Base-by-base conservation (phyloP, 345 rosid species). In the Isatis tinctoria region DNA sequence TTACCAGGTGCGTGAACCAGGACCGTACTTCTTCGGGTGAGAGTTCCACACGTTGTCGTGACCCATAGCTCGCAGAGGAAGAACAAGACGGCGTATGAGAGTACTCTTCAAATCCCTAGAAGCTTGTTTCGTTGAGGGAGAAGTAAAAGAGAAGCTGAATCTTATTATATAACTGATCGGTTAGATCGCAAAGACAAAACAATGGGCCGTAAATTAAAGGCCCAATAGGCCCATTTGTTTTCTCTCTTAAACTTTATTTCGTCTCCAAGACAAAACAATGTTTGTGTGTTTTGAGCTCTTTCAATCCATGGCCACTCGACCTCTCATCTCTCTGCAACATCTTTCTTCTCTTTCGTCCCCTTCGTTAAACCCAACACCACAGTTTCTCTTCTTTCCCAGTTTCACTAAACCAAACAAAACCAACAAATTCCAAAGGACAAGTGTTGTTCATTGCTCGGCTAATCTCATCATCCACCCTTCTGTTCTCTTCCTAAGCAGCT, bases 251-350 rank as follows among this genome's bases (percentile, higher is more conserved):
- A 63, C 56, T 49, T 63, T 53, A 16, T 37, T 2, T 20, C 40
- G 39, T 74, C 79, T 78, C 90, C 85, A n/a, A n/a, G n/a, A n/a
- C n/a, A n/a, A n/a, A n/a, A n/a, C n/a, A n/a, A n/a, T n/a, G n/a
- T n/a, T n/a, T n/a, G 77, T 20, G 6, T 54, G 24, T 33, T 20
- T 30, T 56, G 47, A 60, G 65, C 47, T 60, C 8, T 11, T 32
- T 33, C 24, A 65, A 82, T 81, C 88, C 75, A 88, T 88, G 98
- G 91, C 94, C 51, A 59, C 88, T 59, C 57, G 69, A 67, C 75
- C 62, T 28, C 73, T 45, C 45, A 75, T 39, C 40, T 77, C 70
- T 54, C 69, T 61, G 41, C 67, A 70, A 71, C 60, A 27, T 8
- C 37, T 63, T 53, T 16, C 80, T 63, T 70, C 69, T 39, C 14